A percentile compares a stretch with the other conserved stretches of the same genome.
phyloP scores from a whole-genome alignment of 75 land plant genomes.

The Cunninghamia lanceolata region DNA sequence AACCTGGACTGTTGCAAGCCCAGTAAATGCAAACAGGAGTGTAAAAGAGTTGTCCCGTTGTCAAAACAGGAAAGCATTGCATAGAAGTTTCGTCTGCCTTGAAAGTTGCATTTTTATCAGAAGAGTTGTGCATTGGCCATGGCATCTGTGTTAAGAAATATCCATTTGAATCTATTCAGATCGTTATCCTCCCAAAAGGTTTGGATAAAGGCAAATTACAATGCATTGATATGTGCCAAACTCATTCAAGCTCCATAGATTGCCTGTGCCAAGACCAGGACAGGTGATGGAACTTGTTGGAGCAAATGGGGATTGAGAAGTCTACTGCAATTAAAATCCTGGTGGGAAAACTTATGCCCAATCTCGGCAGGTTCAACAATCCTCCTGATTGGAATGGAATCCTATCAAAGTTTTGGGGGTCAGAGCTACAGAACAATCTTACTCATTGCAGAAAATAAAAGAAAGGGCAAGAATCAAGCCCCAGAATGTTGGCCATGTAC shows the following conservation, averaged over 20 bases:
- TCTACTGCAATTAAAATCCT: conserved; percentile 97
- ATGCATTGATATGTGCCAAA: conserved; percentile 96
- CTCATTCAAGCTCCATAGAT: conserved; percentile 93
- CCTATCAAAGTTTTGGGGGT: conserved; percentile 90
- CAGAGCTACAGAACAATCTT: conserved; percentile 96
- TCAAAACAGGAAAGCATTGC: no score
- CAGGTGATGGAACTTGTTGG: conserved; percentile 97
- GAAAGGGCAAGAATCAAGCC: conserved; percentile 99
- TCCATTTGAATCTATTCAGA: conserved; percentile 95
- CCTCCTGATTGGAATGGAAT: conserved; percentile 99
- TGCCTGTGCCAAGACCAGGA: conserved; percentile 97
- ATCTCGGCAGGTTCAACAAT: conserved; percentile 87
- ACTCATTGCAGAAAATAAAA: conserved; percentile 92
- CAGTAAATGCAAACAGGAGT: no score
- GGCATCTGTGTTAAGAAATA: conserved; percentile 99
- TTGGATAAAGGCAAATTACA: conserved; percentile 91
- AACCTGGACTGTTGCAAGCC: no score
- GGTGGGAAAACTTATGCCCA: conserved; percentile 92
- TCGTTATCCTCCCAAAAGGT: conserved; percentile 93
- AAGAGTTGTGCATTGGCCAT: conserved; percentile 98
- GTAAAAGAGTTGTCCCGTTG: no score
- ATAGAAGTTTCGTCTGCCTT: no score
- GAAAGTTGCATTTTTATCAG: conserved; percentile 94
- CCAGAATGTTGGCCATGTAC: conserved; percentile 95
- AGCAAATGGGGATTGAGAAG: conserved; percentile 97